Conservation (phyloP, 768 basidiomycete species). For the Coprinopsis cinerea region DNA sequence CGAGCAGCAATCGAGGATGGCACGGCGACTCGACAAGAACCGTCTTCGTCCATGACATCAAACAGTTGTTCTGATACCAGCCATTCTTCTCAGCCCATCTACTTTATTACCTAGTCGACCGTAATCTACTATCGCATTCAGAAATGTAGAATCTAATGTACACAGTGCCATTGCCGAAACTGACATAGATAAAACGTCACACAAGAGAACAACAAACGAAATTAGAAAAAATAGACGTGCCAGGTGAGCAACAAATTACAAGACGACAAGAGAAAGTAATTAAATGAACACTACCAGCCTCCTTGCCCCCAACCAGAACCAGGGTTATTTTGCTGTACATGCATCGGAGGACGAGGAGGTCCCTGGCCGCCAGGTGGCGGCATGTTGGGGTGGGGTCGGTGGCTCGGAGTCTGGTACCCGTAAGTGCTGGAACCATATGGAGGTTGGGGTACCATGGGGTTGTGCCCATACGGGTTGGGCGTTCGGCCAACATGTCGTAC, state of each 20-base stretch:
- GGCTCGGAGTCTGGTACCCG: constrained; percentile 47
- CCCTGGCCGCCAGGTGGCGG: constrained; percentile 28
- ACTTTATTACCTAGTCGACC: background rate
- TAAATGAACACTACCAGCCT: background rate
- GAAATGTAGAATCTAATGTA: constrained; percentile 6
- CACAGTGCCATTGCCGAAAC: constrained; percentile 2
- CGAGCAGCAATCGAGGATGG: constrained; percentile 93
- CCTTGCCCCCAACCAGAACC: constrained; percentile 20
- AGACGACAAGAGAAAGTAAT: constrained; percentile 9
- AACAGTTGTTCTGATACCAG: constrained; percentile 28
- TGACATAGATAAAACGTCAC: constrained; percentile 11
- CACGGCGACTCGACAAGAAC: constrained; percentile 87
- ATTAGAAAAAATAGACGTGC: background rate
- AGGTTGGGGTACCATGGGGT: constrained; percentile 36
- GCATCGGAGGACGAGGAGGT: constrained; percentile 45
- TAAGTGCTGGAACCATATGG: constrained; percentile 27
- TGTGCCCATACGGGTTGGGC: constrained; percentile 68
- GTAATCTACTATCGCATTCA: background rate
- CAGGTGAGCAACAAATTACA: constrained; percentile 8
- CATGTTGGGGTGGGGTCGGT: constrained; percentile 20
- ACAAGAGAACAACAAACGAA: constrained; percentile 5
- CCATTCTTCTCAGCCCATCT: constrained; percentile 7
- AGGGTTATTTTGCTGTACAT: constrained; percentile 36
- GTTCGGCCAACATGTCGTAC: constrained; percentile 68
- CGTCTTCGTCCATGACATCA: constrained; percentile 89